A percentile compares a stretch with the other conserved stretches of the same genome.
Conservation (phyloP, 2,329 filamentous ascomycete species). For the Nemania abortiva region DNA sequence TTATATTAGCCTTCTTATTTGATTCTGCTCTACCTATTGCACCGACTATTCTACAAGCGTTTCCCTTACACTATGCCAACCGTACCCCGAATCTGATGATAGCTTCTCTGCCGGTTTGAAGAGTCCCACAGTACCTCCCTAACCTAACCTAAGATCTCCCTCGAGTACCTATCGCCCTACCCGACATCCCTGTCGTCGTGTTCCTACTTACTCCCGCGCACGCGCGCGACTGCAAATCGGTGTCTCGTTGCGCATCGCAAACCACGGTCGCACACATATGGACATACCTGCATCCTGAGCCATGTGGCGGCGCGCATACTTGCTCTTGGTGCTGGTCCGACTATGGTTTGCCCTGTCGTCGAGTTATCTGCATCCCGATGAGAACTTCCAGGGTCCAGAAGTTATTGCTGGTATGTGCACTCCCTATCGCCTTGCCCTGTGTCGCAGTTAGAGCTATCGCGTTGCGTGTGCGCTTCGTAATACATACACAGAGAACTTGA, state of each 20-base stretch:
- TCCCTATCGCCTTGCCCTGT: neutral
- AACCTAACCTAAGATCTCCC: neutral
- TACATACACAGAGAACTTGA: constrained; percentile 1
- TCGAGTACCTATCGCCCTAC: constrained; percentile 1
- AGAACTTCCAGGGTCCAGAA: constrained; percentile 98
- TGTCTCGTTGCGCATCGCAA: constrained; percentile 33
- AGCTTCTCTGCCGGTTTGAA: constrained; percentile 25
- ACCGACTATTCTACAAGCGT: neutral
- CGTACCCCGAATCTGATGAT: constrained; percentile 21
- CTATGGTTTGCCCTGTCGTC: constrained; percentile 94
- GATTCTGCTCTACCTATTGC: neutral
- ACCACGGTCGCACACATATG: constrained; percentile 28
- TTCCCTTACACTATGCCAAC: constrained; percentile 27
- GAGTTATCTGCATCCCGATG: constrained; percentile 97
- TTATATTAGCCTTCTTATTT: neutral
- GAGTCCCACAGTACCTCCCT: constrained; percentile 19
- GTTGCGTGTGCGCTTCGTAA: constrained; percentile 2
- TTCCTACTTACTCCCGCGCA: constrained; percentile 12
- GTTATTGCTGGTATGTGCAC: constrained; percentile 85
- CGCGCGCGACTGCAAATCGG: constrained; percentile 28
- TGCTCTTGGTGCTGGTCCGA: constrained; percentile 85
- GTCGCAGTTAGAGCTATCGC: constrained; percentile 7
- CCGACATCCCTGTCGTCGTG: constrained; percentile 22
- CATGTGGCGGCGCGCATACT: constrained; percentile 94
- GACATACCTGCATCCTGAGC: constrained; percentile 37